phyloP scores from a whole-genome alignment of 106 monocot species.

The Dendrobium huoshanense region DNA sequence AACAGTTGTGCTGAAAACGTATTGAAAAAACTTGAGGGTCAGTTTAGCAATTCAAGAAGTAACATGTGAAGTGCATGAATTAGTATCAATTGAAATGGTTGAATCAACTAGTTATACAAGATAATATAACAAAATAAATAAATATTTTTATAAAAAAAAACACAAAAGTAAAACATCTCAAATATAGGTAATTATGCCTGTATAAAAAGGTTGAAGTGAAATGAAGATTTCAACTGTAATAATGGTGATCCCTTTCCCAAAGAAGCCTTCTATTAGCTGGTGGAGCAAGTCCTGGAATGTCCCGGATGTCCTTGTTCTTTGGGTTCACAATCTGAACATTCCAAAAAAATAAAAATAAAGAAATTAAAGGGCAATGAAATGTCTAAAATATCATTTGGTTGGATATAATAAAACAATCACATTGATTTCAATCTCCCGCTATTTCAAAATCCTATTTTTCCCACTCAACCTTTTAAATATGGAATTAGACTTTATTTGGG shows the following conservation, averaged over 20 bases:
- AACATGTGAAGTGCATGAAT: too few relatives aligned
- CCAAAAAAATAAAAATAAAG: background rate
- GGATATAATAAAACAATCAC: too few relatives aligned
- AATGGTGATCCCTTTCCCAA: slow-evolving; percentile 13
- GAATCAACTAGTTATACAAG: background rate
- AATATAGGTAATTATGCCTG: background rate
- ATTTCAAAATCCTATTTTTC: too few relatives aligned
- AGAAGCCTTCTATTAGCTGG: slow-evolving; percentile 41
- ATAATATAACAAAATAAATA: background rate
- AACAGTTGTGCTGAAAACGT: too few relatives aligned
- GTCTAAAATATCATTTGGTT: too few relatives aligned
- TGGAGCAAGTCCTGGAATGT: slow-evolving; percentile 60
- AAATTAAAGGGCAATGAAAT: too few relatives aligned
- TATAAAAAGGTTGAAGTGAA: background rate
- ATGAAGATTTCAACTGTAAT: background rate
- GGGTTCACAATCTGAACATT: slow-evolving; percentile 40
- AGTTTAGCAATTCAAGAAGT: too few relatives aligned
- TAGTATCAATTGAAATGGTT: background rate
- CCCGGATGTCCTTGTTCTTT: slow-evolving; percentile 46
- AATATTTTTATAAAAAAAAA: background rate
- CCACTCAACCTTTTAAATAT: too few relatives aligned
- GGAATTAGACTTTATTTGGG: too few relatives aligned
- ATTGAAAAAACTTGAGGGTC: too few relatives aligned
- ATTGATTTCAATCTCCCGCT: too few relatives aligned
- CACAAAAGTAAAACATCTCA: background rate